Conservation (phyloP, 352 stramenopile species). For the Pythium graminicola region DNA sequence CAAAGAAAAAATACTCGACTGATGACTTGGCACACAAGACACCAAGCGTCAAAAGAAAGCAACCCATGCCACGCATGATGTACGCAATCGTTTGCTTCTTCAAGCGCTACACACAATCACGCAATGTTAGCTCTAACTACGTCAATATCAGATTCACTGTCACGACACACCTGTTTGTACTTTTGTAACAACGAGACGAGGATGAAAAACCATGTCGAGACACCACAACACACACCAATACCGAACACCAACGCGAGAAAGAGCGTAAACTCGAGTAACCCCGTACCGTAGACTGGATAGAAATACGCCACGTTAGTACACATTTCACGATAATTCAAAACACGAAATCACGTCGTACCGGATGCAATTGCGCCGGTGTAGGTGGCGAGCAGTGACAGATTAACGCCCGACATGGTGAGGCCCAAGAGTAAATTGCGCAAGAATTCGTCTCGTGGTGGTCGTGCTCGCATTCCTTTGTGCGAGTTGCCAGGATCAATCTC, state of each 20-base stretch:
- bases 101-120: conserved; percentile 36
- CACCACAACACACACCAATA: conserved; percentile 73
- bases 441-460: conserved; percentile 50
- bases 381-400: conserved; percentile 74
- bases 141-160: not conserved
- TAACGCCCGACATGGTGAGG: conserved; percentile 85
- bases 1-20: conserved; percentile 73
- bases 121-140: too few relatives aligned
- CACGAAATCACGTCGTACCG: conserved; percentile 28
- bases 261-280: conserved; percentile 82
- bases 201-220: conserved; percentile 87
- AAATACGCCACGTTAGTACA: too few relatives aligned
- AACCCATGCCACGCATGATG: conserved; percentile 80
- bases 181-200: conserved; percentile 81
- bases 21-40: conserved; percentile 81
- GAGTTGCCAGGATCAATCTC: conserved; percentile 49
- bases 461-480: conserved; percentile 40
- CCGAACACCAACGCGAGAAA: conserved; percentile 80
- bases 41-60: conserved; percentile 75
- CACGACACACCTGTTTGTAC: conserved; percentile 72
- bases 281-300: conserved; percentile 75
- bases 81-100: conserved; percentile 81
- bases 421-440: conserved; percentile 79
- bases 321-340: too few relatives aligned
- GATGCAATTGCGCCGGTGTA: conserved; percentile 85